These are phyloP conservation scores for Teunomyces lycoperdinae DNA, from an alignment of 805 yeast genomes.

Conservation along the genomic window DNA sequence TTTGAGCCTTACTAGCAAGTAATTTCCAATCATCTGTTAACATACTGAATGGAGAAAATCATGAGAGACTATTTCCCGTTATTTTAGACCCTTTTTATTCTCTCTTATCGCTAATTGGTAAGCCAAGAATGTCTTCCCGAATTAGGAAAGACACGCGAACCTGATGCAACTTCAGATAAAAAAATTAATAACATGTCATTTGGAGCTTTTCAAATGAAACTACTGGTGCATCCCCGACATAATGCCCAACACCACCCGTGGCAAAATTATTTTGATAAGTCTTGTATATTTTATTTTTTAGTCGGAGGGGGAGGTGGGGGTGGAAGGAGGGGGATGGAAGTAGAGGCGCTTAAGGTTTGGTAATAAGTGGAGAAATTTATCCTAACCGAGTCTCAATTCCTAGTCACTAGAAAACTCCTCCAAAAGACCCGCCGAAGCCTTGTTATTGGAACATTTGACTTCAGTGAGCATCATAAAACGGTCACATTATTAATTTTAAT, in stretches of 20 bases:
- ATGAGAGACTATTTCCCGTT: background rate
- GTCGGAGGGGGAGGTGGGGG: too few relatives aligned
- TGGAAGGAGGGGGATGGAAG: too few relatives aligned
- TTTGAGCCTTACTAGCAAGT: conserved; percentile 13
- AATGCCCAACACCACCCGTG: too few relatives aligned
- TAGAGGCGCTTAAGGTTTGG: too few relatives aligned
- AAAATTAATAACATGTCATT: background rate
- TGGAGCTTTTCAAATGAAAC: background rate
- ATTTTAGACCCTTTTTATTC: background rate
- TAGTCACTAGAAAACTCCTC: too few relatives aligned
- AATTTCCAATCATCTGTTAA: conserved; percentile 17
- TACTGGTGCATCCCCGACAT: background rate
- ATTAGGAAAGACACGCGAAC: background rate
- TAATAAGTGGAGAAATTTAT: too few relatives aligned
- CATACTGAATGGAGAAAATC: conserved; percentile 6
- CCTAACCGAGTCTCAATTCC: too few relatives aligned
- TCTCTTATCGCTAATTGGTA: background rate
- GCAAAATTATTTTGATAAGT: too few relatives aligned
- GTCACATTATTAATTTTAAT: background rate
- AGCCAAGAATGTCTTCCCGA: background rate
- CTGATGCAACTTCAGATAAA: background rate
- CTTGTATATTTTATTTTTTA: too few relatives aligned
- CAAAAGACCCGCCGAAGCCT: too few relatives aligned
- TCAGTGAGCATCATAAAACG: background rate
- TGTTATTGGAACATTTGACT: background rate